Conservation (phyloP, 2,329 filamentous ascomycete species). For the Fusarium proliferatum region DNA sequence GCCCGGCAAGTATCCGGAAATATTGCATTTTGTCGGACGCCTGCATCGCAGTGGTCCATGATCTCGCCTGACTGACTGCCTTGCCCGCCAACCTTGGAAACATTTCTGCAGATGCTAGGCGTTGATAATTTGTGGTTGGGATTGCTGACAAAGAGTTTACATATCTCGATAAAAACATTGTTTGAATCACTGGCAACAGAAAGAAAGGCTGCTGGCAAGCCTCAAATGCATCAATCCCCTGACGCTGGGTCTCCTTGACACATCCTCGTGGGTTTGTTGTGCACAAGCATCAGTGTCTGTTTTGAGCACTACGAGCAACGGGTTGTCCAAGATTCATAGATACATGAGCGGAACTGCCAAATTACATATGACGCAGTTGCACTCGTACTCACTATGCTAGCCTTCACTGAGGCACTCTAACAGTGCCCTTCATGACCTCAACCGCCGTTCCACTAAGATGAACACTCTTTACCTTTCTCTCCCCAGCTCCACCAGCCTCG, state of each 20-base stretch:
- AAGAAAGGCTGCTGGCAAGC: background rate
- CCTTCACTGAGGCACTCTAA: background rate
- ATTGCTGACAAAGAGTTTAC: accelerated
- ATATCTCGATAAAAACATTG: accelerated
- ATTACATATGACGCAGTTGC: background rate
- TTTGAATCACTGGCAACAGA: background rate
- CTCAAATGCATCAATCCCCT: background rate
- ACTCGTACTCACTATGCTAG: accelerated
- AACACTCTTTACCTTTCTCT: background rate
- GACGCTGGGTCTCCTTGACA: accelerated
- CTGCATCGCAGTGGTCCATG: background rate
- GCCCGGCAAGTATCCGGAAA: background rate
- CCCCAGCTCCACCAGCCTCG: slow-evolving; percentile 8
- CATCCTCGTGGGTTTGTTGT: too few relatives aligned
- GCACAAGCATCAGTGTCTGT: accelerated
- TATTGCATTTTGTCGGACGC: accelerated
- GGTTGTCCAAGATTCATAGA: accelerated
- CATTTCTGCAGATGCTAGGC: accelerated
- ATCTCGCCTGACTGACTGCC: background rate
- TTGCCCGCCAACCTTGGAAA: too few relatives aligned
- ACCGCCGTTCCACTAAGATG: slow-evolving; percentile 27
- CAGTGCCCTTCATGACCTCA: slow-evolving; percentile 2
- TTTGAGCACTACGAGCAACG: accelerated
- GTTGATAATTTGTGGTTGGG: accelerated
- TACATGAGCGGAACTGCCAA: accelerated